These are phyloP conservation scores for Anethum foeniculum DNA, from an alignment of 140 eudicot species.

Conservation along the genomic window DNA sequence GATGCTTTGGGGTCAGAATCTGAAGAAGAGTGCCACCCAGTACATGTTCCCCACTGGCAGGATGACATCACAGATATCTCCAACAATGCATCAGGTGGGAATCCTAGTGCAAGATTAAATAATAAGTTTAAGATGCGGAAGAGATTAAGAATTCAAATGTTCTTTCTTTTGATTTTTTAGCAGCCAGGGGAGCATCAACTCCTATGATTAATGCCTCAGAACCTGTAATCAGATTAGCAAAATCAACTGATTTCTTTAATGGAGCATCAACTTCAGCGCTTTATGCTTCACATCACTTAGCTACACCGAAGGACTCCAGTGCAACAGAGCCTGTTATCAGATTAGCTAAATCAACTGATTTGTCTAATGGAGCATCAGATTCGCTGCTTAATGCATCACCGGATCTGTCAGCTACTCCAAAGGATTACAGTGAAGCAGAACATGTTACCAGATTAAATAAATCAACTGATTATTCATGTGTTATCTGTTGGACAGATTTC, in stretches of 20 bases:
- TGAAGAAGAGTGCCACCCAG: constrained; percentile 26
- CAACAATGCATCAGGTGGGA: constrained; percentile 18
- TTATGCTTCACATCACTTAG: constrained; percentile 12
- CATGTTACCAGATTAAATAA: constrained; percentile 22
- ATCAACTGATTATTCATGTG: constrained; percentile 59
- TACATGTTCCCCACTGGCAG: constrained; percentile 11
- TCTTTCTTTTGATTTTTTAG: constrained; percentile 23
- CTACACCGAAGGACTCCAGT: constrained; percentile 19
- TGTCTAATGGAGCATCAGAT: constrained; percentile 21
- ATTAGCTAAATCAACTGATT: constrained; percentile 29
- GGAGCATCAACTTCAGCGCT: constrained; percentile 14
- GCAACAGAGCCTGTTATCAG: constrained; percentile 12
- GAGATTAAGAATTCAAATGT: constrained; percentile 35
- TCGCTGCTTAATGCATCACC: constrained; percentile 15
- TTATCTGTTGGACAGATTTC: constrained; percentile 85
- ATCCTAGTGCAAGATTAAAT: constrained; percentile 20
- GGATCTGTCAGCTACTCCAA: constrained; percentile 19
- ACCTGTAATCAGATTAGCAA: constrained; percentile 21
- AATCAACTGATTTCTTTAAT: constrained; percentile 29
- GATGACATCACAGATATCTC: constrained; percentile 20
- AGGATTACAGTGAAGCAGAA: constrained; percentile 17
- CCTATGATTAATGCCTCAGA: constrained; percentile 13
- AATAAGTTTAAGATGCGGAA: constrained; percentile 25
- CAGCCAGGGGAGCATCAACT: constrained; percentile 14
- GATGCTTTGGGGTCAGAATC: constrained; percentile 23